Base-by-base conservation (phyloP, 345 rosid genomes). In the Nasturtium officinale region DNA sequence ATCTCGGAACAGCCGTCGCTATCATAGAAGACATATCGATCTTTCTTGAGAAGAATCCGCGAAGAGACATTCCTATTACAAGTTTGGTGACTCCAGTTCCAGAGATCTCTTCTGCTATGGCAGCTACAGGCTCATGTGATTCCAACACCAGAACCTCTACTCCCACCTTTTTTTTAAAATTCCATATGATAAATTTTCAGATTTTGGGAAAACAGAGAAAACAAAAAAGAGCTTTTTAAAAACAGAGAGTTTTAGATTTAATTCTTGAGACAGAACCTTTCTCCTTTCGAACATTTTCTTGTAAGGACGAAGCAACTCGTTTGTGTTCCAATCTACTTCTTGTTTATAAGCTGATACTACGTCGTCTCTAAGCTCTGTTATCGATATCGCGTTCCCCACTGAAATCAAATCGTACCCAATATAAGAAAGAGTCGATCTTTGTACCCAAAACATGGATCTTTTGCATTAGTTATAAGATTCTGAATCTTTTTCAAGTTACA, bases 361-460 rank as follows among this genome's bases (percentile, higher is more conserved):
- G 40, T 89, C 96, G 1, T 91, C 89, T 40, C 92, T 85, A 59
- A 87, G 87, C 84, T 88, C 87, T 66, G 92, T 68, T 70, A 94
- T 38, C 10, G 97, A 89, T 74, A 89, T 72, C 8, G 59, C 80
- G 65, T 87, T 89, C 60, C 96, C 96, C 96, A 89, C 96, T 89
- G 67, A 42, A 65, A 76, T 7, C n/a, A 1, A 77, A 42, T 13
- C 23, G 5, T 37, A 54, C 10, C 30, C 51, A 3, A 12, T 15
- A 48, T 28, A 46, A 60, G 47, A 45, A 55, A 29, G 21, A 52
- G 40, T 40, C 59, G 3, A 43, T 57, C 50, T 42, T 77, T 42
- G 59, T 46, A 45, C 11, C n/a, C 58, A 55, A 69, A 57, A 18
- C 53, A 5, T 3, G 18, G 7, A 46, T 55, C 13, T 61, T 33